A percentile compares a stretch with the other conserved stretches of the same genome.
Evolutionary conservation across 768 basidiomycete genomes (phyloP).

Genomic region (Filobasidium floriforme): DNA sequence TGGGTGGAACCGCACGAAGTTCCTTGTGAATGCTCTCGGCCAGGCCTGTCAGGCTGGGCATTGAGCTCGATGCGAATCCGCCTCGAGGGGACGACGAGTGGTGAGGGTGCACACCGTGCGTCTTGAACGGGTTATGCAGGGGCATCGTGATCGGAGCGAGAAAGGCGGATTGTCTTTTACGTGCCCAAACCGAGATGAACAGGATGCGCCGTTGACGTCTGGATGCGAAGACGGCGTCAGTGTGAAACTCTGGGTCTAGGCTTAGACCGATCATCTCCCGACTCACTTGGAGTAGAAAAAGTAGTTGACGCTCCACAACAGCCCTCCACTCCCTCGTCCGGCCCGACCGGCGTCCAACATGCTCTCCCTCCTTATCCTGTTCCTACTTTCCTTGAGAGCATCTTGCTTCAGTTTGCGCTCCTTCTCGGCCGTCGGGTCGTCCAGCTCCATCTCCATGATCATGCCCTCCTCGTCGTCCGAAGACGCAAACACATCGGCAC

Average conservation of each 20-base stretch:
- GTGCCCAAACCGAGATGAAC: conserved; percentile 87
- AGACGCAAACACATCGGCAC: conserved; percentile 34
- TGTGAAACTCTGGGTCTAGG: background rate
- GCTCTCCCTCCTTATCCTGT: conserved; percentile 7
- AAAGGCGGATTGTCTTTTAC: conserved; percentile 46
- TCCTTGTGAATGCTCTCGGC: conserved; percentile 17
- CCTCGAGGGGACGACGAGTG: conserved; percentile 8
- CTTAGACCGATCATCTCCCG: background rate
- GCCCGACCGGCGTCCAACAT: conserved; percentile 24
- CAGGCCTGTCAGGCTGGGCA: conserved; percentile 14
- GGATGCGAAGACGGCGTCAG: background rate
- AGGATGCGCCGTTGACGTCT: conserved; percentile 66
- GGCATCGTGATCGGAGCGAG: conserved; percentile 3
- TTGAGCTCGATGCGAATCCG: conserved; percentile 7
- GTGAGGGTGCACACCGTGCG: conserved; percentile 11
- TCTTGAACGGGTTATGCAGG: conserved; percentile 10
- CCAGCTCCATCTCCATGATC: conserved; percentile 52
- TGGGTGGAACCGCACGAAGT: background rate
- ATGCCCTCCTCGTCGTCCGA: conserved; percentile 54
- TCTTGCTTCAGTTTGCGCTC: conserved; percentile 3
- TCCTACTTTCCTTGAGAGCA: background rate
- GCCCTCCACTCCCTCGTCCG: conserved; percentile 46
- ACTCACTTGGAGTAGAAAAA: conserved; percentile 90
- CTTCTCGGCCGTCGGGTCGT: conserved; percentile 21
- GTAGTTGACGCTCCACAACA: conserved; percentile 94